Base-by-base conservation (phyloP, 1,139 yeast genomes). In the Sugiyamaella grinbergsii region DNA sequence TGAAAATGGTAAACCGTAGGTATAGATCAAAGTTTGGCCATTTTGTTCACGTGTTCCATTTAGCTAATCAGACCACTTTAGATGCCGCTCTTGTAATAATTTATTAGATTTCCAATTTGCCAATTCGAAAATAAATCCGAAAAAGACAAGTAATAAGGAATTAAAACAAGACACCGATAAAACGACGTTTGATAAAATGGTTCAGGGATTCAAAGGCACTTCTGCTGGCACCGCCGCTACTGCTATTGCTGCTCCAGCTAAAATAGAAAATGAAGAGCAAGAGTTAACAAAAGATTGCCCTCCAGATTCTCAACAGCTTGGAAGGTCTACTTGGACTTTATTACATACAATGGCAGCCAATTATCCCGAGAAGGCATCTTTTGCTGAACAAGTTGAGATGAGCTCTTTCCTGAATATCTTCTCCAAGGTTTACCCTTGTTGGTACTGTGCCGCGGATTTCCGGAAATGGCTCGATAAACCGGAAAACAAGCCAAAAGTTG, bases 361-460 rank as follows among this genome's bases (percentile, higher is more conserved):
- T 16, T 94, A 89, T 63, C 98, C 98, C 0, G 83, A 77, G 33
- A 67, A 63, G 1, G 95, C 98, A 1, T 66, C 79, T 4, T 64
- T 63, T 4, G 70, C 71, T 22, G 81, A 89, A 59, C 93, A 91
- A 66, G 63, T 68, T 8, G 95, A 90, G 57, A 79, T 93, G 82
- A 73, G 72, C 47, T 79, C 80, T 53, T 91, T 93, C 60, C 65
- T 93, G 48, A 72, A 71, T 15, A 73, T 88, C 5, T 89, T 93
- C 66, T 82, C 95, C 3, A 81, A 82, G 57, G 75, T 91, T 43
- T 93, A 93, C 63, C 99, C 99, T 1, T 93, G 98, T 69, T 85
- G 94, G 87, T 83, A 80, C 71, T 94, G 98, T 71, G 97, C 95
- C 0, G 80, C 79, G 42, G 98, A 91, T 65, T 88, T 94, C 67